Conservation (phyloP, 73 alveolate species). For the Durusdinium trenchii region DNA sequence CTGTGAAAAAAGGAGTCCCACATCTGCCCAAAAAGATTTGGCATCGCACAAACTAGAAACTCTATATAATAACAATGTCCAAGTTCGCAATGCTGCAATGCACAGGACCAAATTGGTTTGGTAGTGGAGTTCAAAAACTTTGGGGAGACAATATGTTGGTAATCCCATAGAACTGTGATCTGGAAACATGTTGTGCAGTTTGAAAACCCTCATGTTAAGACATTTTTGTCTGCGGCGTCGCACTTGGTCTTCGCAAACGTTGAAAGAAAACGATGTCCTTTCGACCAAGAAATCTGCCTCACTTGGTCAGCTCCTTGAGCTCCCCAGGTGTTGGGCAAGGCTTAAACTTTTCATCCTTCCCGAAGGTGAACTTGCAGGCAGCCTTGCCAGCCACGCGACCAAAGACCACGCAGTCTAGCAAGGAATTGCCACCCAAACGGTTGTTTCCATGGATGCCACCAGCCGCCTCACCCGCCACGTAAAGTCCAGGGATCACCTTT, state of each 20-base stretch:
- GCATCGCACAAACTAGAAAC: neutral
- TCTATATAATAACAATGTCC: no score
- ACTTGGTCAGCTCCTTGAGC: conserved; percentile 54
- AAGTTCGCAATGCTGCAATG: no score
- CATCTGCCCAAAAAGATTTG: no score
- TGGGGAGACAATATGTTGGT: no score
- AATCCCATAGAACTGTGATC: no score
- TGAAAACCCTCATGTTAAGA: no score
- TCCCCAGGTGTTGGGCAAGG: conserved; percentile 63
- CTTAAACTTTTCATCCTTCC: conserved; percentile 42
- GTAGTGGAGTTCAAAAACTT: no score
- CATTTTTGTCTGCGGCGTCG: neutral
- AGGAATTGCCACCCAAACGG: conserved; percentile 97
- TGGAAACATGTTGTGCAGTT: no score
- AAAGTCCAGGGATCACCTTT: conserved; percentile 89
- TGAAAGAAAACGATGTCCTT: neutral
- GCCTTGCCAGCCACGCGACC: conserved; percentile 97
- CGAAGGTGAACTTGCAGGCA: conserved; percentile 69
- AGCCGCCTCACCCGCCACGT: conserved; percentile 96
- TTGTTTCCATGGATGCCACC: conserved; percentile 98
- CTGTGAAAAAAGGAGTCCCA: neutral
- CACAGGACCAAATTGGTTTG: no score
- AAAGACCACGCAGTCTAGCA: conserved; percentile 97
- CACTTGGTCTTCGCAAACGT: neutral
- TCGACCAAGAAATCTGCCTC: no score